These are phyloP conservation scores for Pestalotiopsis sp. DNA, from an alignment of 2,329 filamentous ascomycete species.

Conservation along the genomic window DNA sequence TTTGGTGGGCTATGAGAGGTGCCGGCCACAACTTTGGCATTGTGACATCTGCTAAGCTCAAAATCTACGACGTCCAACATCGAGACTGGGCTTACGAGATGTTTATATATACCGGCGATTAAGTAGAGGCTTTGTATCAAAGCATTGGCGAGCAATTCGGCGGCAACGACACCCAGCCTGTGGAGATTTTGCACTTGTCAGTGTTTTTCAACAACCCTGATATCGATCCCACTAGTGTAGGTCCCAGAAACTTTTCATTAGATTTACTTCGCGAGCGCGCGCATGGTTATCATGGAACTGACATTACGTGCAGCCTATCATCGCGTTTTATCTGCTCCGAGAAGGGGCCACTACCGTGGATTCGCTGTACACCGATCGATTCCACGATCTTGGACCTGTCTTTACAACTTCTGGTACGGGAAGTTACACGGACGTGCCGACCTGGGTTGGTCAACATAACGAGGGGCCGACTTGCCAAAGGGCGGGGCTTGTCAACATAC, in stretches of 20 bases:
- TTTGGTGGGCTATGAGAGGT: constrained; percentile 62
- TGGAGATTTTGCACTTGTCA: constrained; percentile 51
- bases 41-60: constrained; percentile 49
- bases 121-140: constrained; percentile 47
- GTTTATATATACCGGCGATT: constrained; percentile 43
- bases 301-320: background rate
- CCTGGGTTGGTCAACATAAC: constrained; percentile 17
- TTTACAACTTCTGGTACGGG: constrained; percentile 9
- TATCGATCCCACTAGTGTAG: constrained; percentile 43
- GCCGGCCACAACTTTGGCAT: constrained; percentile 35
- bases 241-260: constrained; percentile 12
- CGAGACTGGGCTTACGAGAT: constrained; percentile 41
- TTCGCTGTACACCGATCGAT: constrained; percentile 17
- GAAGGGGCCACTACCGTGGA: constrained; percentile 22
- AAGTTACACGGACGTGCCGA: constrained; percentile 18
- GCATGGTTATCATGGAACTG: background rate
- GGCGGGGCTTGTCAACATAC: constrained; percentile 19
- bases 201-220: constrained; percentile 46
- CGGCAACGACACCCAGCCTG: constrained; percentile 41
- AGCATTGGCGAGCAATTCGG: constrained; percentile 37
- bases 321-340: constrained; percentile 22
- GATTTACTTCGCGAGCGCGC: too few relatives aligned
- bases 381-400: constrained; percentile 19
- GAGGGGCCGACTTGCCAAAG: constrained; percentile 19
- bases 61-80: constrained; percentile 46